Evolutionary conservation across 352 stramenopile species (phyloP).

Genomic region (Globisporangium takayamanum): DNA sequence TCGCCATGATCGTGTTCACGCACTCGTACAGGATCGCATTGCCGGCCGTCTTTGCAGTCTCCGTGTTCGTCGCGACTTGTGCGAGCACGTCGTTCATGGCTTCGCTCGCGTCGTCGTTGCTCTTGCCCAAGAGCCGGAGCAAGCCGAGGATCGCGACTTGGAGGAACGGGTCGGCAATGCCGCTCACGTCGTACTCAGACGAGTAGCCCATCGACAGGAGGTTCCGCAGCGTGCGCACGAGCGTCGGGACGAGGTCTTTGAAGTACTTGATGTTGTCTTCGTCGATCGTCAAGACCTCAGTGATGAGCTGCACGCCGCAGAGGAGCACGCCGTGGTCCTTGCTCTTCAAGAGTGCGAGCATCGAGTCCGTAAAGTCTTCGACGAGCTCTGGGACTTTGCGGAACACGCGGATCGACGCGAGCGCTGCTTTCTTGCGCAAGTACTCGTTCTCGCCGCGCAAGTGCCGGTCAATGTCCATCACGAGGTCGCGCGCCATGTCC

Average conservation of each 20-base stretch:
- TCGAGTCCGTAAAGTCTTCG: slow-evolving; percentile 97
- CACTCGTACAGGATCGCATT: slow-evolving; percentile 99
- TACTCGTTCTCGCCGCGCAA: slow-evolving; percentile 92
- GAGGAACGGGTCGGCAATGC: slow-evolving; percentile 98
- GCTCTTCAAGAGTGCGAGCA: slow-evolving; percentile 91
- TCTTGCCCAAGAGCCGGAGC: slow-evolving; percentile 92
- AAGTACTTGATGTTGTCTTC: slow-evolving; percentile 72
- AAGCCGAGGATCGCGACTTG: slow-evolving; percentile 89
- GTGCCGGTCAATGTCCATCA: slow-evolving; percentile 97
- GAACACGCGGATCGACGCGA: slow-evolving; percentile 90
- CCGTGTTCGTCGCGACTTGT: slow-evolving; percentile 99
- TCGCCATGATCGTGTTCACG: slow-evolving; percentile 98
- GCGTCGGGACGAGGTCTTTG: slow-evolving; percentile 60
- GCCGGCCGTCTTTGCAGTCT: slow-evolving; percentile 98
- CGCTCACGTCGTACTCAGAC: slow-evolving; percentile 97
- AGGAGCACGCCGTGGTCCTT: slow-evolving; percentile 98
- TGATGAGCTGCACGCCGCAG: slow-evolving; percentile 95
- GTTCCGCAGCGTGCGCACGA: slow-evolving; percentile 90
- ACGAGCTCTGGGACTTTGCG: slow-evolving; percentile 97
- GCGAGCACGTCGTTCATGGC: slow-evolving; percentile 97
- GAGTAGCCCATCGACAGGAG: slow-evolving; percentile 97
- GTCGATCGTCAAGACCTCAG: slow-evolving; percentile 86
- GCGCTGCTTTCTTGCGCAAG: slow-evolving; percentile 96
- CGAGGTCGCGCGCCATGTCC: slow-evolving; percentile 98
- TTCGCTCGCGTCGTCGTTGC: slow-evolving; percentile 91